These are phyloP conservation scores for Helicocarpus griseus DNA, from an alignment of 2,329 filamentous ascomycete species.

Conservation along the genomic window DNA sequence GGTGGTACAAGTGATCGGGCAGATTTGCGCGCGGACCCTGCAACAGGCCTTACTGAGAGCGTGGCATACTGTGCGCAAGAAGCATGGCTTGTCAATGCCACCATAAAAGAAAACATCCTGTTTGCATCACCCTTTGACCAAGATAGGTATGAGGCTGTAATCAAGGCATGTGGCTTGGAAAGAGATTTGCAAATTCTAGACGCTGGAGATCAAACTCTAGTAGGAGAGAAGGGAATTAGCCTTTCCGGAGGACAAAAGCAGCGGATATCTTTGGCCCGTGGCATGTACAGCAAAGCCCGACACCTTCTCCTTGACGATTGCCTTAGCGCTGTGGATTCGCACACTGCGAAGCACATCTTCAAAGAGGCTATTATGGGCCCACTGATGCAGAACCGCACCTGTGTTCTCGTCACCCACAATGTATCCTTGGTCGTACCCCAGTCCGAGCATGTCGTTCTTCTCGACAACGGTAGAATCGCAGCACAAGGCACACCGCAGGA, in stretches of 20 bases:
- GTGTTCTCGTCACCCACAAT: slow-evolving; percentile 93
- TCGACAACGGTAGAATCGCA: slow-evolving; percentile 76
- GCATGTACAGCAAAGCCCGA: slow-evolving; percentile 88
- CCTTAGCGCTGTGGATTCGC: slow-evolving; percentile 90
- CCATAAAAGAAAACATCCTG: slow-evolving; percentile 90
- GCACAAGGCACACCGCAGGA: slow-evolving; percentile 68
- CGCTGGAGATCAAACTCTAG: slow-evolving; percentile 81
- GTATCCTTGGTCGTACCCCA: slow-evolving; percentile 74
- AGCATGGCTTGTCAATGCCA: slow-evolving; percentile 93
- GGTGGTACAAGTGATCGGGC: slow-evolving; percentile 71
- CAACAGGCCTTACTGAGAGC: slow-evolving; percentile 79
- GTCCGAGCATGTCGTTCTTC: slow-evolving; percentile 68
- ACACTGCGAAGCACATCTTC: slow-evolving; percentile 98
- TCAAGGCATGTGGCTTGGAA: slow-evolving; percentile 82
- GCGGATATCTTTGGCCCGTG: slow-evolving; percentile 89
- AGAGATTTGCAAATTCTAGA: slow-evolving; percentile 88
- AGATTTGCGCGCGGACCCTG: slow-evolving; percentile 69
- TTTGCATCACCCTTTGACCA: slow-evolving; percentile 77
- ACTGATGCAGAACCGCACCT: slow-evolving; percentile 80
- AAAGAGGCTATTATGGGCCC: slow-evolving; percentile 82
- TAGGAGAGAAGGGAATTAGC: slow-evolving; percentile 95
- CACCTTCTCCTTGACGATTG: slow-evolving; percentile 92
- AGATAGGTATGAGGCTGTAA: slow-evolving; percentile 74
- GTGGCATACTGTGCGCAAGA: slow-evolving; percentile 95
- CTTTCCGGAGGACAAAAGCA: slow-evolving; percentile 97